phyloP scores from a whole-genome alignment of 768 basidiomycete species.

The Polyporus arcularius region DNA sequence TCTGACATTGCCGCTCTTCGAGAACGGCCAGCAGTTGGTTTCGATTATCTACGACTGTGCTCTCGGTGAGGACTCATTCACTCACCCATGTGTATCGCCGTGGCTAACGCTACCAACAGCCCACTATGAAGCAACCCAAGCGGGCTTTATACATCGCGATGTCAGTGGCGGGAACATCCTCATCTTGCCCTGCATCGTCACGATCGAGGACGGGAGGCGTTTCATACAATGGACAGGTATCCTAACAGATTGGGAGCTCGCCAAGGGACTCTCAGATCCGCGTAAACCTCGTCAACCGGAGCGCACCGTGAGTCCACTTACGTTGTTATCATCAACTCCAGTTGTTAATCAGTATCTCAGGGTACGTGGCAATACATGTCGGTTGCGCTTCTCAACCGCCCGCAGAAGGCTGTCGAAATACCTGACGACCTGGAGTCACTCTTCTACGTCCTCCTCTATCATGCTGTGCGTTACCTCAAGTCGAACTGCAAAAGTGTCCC shows the following conservation, averaged over 20 bases:
- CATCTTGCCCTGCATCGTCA: neutral
- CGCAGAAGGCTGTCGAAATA: neutral
- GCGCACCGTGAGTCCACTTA: neutral
- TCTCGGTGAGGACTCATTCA: neutral
- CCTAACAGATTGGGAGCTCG: conserved; percentile 11
- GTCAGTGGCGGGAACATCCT: conserved; percentile 13
- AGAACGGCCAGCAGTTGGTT: neutral
- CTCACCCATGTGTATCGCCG: neutral
- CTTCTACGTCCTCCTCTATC: conserved; percentile 6
- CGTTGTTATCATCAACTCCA: neutral
- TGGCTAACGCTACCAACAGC: neutral
- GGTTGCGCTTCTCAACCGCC: neutral
- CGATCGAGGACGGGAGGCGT: neutral
- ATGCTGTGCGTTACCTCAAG: neutral
- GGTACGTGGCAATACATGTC: conserved; percentile 5
- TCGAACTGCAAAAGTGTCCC: neutral
- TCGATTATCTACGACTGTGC: neutral
- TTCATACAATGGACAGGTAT: neutral
- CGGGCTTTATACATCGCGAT: conserved; percentile 9
- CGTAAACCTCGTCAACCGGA: neutral
- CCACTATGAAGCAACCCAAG: neutral
- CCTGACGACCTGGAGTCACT: conserved; percentile 7
- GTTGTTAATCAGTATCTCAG: neutral
- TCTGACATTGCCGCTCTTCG: neutral
- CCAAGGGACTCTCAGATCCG: neutral